A percentile compares a stretch with the other conserved stretches of the same genome.
These are phyloP conservation scores for Polygonum aviculare DNA, from an alignment of 148 eudicot genomes.

Conservation along the genomic window DNA sequence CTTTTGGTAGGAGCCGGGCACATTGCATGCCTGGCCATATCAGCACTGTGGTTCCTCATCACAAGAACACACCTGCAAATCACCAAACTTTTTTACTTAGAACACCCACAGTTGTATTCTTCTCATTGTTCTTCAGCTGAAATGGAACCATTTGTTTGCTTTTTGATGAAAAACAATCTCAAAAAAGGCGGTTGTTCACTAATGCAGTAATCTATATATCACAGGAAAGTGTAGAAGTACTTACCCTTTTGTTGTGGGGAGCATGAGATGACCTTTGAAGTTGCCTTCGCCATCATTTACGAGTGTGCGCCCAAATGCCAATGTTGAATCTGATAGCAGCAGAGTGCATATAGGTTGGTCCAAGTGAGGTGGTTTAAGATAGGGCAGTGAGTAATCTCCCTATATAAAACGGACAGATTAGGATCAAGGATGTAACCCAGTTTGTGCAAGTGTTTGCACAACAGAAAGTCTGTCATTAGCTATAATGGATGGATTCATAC, in stretches of 20 bases:
- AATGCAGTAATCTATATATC: neutral
- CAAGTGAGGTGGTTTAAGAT: conserved; percentile 90
- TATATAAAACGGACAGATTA: conserved; percentile 12
- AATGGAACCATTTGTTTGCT: no score
- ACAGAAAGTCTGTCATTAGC: neutral
- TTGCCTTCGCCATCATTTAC: conserved; percentile 72
- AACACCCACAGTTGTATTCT: no score
- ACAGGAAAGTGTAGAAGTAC: neutral
- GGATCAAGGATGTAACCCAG: neutral
- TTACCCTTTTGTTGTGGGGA: conserved; percentile 76
- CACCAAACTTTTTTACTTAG: neutral
- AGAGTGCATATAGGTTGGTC: conserved; percentile 87
- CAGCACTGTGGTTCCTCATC: conserved; percentile 95
- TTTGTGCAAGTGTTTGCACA: neutral
- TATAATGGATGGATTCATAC: conserved; percentile 19
- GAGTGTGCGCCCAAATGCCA: conserved; percentile 88
- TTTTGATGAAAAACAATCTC: no score
- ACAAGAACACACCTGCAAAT: conserved; percentile 67
- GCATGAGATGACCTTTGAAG: conserved; percentile 76
- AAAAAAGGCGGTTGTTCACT: no score
- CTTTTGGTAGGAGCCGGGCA: conserved; percentile 70
- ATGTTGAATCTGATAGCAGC: conserved; percentile 64
- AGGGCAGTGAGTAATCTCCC: conserved; percentile 95
- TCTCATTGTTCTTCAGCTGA: no score
- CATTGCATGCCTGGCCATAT: conserved; percentile 80